These are phyloP conservation scores for Nannizziopsis barbatae DNA, from an alignment of 2,329 filamentous ascomycete genomes.

Conservation along the genomic window DNA sequence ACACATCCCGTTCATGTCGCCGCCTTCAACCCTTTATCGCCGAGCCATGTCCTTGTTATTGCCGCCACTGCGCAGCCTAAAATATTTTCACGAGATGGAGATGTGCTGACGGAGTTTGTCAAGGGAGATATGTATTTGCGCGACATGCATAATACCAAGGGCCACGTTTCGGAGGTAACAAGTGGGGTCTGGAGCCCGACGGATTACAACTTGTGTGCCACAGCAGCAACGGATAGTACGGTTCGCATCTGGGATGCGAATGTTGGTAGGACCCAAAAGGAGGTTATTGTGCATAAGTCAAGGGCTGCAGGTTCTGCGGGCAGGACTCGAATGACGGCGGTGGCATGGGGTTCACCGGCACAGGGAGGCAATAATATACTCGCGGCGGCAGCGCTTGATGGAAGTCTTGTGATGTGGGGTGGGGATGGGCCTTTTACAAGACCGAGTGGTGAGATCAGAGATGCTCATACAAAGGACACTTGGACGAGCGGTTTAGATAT, in stretches of 20 bases:
- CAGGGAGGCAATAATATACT: constrained; percentile 72
- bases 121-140: constrained; percentile 98
- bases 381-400: constrained; percentile 74
- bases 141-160: constrained; percentile 96
- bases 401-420: constrained; percentile 81
- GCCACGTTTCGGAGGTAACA: constrained; percentile 84
- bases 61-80: constrained; percentile 84
- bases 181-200: constrained; percentile 84
- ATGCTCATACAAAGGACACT: constrained; percentile 69
- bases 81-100: constrained; percentile 79
- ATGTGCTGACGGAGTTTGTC: constrained; percentile 72
- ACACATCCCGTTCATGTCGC: constrained; percentile 80
- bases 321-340: constrained; percentile 83
- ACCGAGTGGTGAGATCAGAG: constrained; percentile 69
- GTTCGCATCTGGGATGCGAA: constrained; percentile 96
- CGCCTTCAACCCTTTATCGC: constrained; percentile 72
- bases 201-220: constrained; percentile 73
- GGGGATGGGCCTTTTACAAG: constrained; percentile 77
- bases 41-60: constrained; percentile 71
- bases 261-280: constrained; percentile 76
- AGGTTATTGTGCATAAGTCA: constrained; percentile 93
- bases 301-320: constrained; percentile 78
- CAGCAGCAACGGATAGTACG: constrained; percentile 89
- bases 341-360: constrained; percentile 67
- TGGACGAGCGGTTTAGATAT: constrained; percentile 92